phyloP scores from a whole-genome alignment of 352 stramenopile species.

The Thraustochytrium aureum region DNA sequence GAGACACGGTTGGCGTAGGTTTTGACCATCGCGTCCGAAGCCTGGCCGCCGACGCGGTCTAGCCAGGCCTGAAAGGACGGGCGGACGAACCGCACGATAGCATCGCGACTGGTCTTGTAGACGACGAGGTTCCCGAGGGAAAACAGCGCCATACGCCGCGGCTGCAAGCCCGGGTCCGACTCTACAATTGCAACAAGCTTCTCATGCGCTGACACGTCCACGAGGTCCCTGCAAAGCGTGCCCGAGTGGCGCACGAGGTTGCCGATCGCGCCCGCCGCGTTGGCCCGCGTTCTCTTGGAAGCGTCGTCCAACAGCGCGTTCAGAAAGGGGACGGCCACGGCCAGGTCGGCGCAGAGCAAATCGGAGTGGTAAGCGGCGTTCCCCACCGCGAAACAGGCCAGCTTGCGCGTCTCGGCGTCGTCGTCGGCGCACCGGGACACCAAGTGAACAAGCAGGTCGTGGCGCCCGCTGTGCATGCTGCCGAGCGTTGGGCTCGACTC shows the following conservation, averaged over 20 bases:
- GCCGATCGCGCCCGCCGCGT: slow-evolving; percentile 81
- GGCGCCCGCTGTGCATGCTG: slow-evolving; percentile 52
- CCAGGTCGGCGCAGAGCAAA: slow-evolving; percentile 71
- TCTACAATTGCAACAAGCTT: slow-evolving; percentile 71
- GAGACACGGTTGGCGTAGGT: slow-evolving; percentile 17
- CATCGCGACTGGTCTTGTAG: slow-evolving; percentile 20
- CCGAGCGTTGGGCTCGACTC: not conserved
- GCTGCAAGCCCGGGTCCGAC: slow-evolving; percentile 65
- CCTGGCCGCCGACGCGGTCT: not conserved
- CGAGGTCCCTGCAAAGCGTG: slow-evolving; percentile 69
- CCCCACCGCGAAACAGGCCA: slow-evolving; percentile 89
- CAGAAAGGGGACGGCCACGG: slow-evolving; percentile 66
- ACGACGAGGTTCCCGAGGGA: slow-evolving; percentile 69
- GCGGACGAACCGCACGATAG: not conserved
- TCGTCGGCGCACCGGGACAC: slow-evolving; percentile 65
- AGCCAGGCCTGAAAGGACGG: slow-evolving; percentile 19
- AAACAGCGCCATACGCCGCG: slow-evolving; percentile 80
- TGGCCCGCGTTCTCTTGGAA: slow-evolving; percentile 86
- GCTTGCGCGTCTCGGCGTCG: slow-evolving; percentile 79
- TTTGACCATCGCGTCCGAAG: slow-evolving; percentile 6
- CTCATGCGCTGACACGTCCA: slow-evolving; percentile 64
- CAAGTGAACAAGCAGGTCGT: slow-evolving; percentile 65
- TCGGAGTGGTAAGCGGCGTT: slow-evolving; percentile 83
- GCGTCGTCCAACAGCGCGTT: slow-evolving; percentile 68
- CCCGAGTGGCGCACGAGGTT: slow-evolving; percentile 87